phyloP scores from a whole-genome alignment of 345 rosid genomes.

The Linum trigynum region DNA sequence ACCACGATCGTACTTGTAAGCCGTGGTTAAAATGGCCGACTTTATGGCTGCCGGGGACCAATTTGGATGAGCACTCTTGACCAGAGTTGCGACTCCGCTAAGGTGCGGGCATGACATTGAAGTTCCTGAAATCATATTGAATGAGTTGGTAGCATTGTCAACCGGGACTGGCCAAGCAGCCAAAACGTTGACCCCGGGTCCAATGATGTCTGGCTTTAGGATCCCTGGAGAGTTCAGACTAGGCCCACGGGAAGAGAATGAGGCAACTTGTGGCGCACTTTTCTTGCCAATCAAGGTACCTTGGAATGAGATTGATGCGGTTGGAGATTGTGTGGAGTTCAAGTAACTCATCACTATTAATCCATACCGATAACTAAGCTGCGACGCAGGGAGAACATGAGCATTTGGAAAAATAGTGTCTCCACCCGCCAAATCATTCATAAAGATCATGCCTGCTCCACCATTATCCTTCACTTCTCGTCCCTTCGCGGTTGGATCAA shows the following conservation, averaged over 20 bases:
- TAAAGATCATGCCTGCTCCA: not conserved
- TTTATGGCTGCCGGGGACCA: slow-evolving; percentile 4
- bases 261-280: not conserved
- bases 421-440: not conserved
- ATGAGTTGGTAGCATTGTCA: not conserved
- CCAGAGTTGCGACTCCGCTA: not conserved
- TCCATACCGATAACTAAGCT: slow-evolving; percentile 15
- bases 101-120: not conserved
- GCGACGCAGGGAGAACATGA: slow-evolving; percentile 17
- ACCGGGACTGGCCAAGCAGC: not conserved
- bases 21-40: not conserved
- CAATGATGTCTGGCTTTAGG: not conserved
- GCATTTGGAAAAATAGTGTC: slow-evolving; percentile 13
- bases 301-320: not conserved
- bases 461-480: not conserved
- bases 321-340: slow-evolving; percentile 12
- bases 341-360: slow-evolving; percentile 15
- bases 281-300: not conserved
- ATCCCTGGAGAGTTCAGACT: not conserved
- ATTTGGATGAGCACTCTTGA: not conserved
- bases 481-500: not conserved
- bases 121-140: not conserved
- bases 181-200: not conserved
- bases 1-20: not conserved
- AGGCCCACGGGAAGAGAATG: not conserved